Evolutionary conservation across 2,329 filamentous ascomycete species (phyloP).

Genomic region (Macrophomina tecta): DNA sequence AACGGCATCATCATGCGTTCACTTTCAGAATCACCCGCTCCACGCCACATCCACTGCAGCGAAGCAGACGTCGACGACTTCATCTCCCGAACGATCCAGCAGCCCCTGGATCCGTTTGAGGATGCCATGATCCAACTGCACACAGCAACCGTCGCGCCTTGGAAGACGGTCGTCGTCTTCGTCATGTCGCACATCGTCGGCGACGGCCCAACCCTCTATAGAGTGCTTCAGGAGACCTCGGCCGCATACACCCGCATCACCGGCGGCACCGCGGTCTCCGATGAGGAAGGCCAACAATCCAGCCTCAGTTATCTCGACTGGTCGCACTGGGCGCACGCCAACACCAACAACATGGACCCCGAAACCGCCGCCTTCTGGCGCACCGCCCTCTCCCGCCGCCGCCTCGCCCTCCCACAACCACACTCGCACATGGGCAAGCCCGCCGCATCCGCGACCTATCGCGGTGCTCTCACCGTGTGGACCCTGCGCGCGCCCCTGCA

Average conservation of each 20-base stretch:
- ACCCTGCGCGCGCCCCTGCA: background rate
- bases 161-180: conserved; percentile 10
- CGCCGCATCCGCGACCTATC: background rate
- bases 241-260: conserved; percentile 7
- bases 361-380: conserved; percentile 9
- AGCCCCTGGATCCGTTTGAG: background rate
- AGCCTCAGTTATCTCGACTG: background rate
- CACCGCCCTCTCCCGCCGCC: background rate
- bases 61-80: background rate
- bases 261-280: background rate
- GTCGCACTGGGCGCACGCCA: background rate
- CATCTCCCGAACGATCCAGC: conserved; percentile 9
- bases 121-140: conserved; percentile 6
- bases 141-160: background rate
- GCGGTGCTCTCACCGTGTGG: background rate
- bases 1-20: conserved; percentile 1
- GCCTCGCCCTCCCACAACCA: background rate
- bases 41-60: background rate
- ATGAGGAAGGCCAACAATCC: background rate
- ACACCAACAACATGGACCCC: background rate
- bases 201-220: conserved; percentile 10
- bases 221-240: conserved; percentile 1
- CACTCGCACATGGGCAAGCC: background rate
- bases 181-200: conserved; percentile 25
- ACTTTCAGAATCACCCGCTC: background rate